A percentile compares a stretch with the other conserved stretches of the same genome.
Conservation (phyloP, 1,139 yeast genomes). For the Lodderomyces margitis region DNA sequence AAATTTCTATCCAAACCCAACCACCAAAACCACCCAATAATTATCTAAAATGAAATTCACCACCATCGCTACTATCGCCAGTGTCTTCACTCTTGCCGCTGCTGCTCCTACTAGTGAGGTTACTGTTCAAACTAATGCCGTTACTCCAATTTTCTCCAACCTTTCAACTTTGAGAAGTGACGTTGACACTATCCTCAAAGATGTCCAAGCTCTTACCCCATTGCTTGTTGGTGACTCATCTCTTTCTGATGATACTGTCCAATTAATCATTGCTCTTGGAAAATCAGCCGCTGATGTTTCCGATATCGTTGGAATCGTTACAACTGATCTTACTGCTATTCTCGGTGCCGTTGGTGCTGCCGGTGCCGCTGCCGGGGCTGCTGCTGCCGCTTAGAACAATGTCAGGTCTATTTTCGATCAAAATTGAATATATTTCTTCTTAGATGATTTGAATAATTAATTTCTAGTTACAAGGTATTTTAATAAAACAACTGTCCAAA, state of each 20-base stretch:
- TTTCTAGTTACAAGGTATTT: too few relatives aligned
- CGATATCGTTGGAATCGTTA: not conserved
- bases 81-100: not conserved
- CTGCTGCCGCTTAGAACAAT: not conserved
- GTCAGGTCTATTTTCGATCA: not conserved
- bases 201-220: not conserved
- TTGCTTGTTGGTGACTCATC: not conserved
- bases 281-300: not conserved
- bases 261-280: not conserved
- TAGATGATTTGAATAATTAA: not conserved
- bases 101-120: not conserved
- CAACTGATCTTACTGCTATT: not conserved
- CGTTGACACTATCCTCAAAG: not conserved
- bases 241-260: not conserved
- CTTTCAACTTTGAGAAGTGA: not conserved
- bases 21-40: too few relatives aligned
- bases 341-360: not conserved
- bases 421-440: not conserved
- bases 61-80: constrained; percentile 1
- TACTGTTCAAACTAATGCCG: not conserved
- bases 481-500: too few relatives aligned
- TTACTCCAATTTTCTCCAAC: not conserved
- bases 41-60: constrained; percentile 2
- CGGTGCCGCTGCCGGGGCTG: not conserved
- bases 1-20: too few relatives aligned